phyloP scores from a whole-genome alignment of 345 rosid genomes.

The Acer campestre region DNA sequence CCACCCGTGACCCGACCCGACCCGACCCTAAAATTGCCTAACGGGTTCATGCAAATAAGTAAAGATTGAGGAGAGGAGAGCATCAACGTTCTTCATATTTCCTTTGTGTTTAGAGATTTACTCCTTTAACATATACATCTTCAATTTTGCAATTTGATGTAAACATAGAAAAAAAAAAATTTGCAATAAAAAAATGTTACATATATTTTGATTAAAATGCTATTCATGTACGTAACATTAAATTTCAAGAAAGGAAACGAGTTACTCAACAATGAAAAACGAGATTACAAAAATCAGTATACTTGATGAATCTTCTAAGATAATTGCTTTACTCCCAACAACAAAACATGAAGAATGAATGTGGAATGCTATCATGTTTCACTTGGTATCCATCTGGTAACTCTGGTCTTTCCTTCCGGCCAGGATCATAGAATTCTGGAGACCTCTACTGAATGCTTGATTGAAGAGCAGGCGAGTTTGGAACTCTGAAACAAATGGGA shows the following conservation, averaged over 20 bases:
- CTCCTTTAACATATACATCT: too few species aligned
- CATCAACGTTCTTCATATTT: too few species aligned
- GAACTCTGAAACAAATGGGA: slow-evolving; percentile 89
- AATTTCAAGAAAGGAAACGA: background rate
- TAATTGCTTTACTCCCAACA: background rate
- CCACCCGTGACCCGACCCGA: too few species aligned
- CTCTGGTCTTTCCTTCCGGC: slow-evolving; percentile 61
- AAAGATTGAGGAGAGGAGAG: too few species aligned
- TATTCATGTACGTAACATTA: background rate
- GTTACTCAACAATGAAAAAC: background rate
- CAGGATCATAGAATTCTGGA: slow-evolving; percentile 89
- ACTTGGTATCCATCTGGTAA: background rate
- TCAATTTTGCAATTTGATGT: too few species aligned
- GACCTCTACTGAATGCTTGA: slow-evolving; percentile 95
- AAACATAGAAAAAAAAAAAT: background rate
- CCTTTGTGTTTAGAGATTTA: too few species aligned
- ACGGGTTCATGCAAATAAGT: too few species aligned
- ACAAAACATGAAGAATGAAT: background rate
- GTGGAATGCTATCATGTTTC: background rate
- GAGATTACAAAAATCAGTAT: background rate
- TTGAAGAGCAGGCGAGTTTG: slow-evolving; percentile 91
- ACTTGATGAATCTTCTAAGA: background rate
- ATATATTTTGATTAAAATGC: background rate
- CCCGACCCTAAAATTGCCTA: too few species aligned
- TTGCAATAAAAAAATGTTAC: background rate